These are phyloP conservation scores for Chamaecyparis obtusa DNA, from an alignment of 75 land plant genomes.

Conservation along the genomic window DNA sequence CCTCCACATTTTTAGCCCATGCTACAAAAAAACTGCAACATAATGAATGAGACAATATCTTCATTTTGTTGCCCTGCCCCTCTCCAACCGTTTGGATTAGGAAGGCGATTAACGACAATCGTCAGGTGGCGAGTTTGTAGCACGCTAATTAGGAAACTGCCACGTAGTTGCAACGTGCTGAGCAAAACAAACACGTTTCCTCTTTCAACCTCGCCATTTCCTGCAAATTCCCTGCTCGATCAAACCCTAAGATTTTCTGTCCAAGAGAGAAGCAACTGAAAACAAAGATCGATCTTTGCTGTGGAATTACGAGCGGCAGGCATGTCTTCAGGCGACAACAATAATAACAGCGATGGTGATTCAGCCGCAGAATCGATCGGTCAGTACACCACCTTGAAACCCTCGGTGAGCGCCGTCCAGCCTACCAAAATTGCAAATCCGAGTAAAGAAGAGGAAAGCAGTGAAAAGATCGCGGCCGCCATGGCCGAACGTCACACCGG, in stretches of 20 bases:
- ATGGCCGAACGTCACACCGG: background rate
- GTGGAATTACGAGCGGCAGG: background rate
- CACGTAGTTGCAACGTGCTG: slow-evolving; percentile 3
- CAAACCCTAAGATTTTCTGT: background rate
- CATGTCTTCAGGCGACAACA: background rate
- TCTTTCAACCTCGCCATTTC: background rate
- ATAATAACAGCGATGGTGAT: background rate
- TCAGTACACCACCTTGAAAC: background rate
- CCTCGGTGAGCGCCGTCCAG: background rate
- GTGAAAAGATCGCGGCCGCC: background rate
- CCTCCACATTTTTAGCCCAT: too few species aligned
- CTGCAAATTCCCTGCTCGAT: background rate
- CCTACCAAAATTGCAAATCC: background rate
- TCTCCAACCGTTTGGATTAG: background rate
- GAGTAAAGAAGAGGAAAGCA: background rate
- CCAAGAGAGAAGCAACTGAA: background rate
- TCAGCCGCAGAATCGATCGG: background rate
- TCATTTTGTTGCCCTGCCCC: too few species aligned
- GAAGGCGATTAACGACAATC: background rate
- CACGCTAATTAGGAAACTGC: background rate
- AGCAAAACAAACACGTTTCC: background rate
- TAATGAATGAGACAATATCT: too few species aligned
- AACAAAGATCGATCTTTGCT: background rate
- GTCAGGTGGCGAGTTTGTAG: background rate
- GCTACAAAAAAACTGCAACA: too few species aligned